Base-by-base conservation (phyloP, 2,329 filamentous ascomycete genomes). In the Talaromyces pinophilus region DNA sequence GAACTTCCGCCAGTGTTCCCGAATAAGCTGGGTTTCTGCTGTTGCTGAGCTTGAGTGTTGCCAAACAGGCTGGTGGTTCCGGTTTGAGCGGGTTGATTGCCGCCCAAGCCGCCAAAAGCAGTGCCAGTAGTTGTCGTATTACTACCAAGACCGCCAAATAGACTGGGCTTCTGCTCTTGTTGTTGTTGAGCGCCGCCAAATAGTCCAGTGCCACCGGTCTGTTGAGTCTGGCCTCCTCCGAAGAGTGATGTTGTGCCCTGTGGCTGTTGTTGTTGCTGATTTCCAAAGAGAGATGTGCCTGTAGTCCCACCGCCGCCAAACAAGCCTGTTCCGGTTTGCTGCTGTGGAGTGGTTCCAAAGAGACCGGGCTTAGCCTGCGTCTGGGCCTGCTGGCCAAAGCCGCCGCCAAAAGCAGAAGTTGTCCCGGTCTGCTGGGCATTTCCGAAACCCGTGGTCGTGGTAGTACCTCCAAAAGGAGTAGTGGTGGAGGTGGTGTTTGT, bases 21-120 rank as follows among this genome's bases (percentile, higher is more conserved):
- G 68, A 89, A 88, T 15, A 88, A 71, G n/a, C 82, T 25, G 3
- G 86, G 83, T 71, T 87, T 87, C 64, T 83, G 80, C 50, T 66
- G 64, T 25, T 85, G 82, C 72, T 87, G 85, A 55, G 77, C 80
- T 70, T 83, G 75, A 73, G 70, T 71, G 52, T 70, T 71, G 35
- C 80, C 80, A 68, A 85, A 85, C 33, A 84, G 70, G 33, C 81
- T 75, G 38, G 75, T 73, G 42, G 73, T 72, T 42, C 73, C 72
- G 40, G 81, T 74, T 67, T 77, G 71, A 73, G 79, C 77, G 72
- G 74, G 78, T 68, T 83, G 81, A 25, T 73, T 77, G 67, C 76
- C 77, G 22, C 80, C 81, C 67, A 84, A 83, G 5, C 74, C 75
- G 59, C 74, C 74, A 66, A 79, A 79, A 11, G 71, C 67, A 60